Percentiles rank a stretch among this genome's conserved stretches.
phyloP scores from a whole-genome alignment of 164 flowering plant genomes.

The Litsea cubeba region DNA sequence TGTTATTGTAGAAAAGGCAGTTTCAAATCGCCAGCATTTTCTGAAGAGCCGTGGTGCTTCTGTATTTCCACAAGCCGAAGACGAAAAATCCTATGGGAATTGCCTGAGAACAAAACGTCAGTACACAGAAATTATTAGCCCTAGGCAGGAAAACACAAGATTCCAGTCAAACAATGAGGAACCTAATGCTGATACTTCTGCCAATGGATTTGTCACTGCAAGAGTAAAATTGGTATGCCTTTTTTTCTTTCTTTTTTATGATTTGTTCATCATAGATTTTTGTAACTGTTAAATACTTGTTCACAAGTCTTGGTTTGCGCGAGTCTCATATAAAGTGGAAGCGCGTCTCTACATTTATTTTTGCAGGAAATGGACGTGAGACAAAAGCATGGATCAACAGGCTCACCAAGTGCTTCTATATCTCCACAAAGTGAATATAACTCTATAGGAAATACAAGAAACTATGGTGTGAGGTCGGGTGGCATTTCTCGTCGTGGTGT shows the following conservation, averaged over 20 bases:
- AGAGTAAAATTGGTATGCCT: constrained; percentile 74
- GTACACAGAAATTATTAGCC: constrained; percentile 44
- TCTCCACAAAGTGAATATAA: constrained; percentile 64
- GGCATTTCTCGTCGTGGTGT: constrained; percentile 73
- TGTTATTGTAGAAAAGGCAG: constrained; percentile 29
- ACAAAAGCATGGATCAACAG: constrained; percentile 57
- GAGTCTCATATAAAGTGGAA: not conserved
- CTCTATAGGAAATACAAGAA: constrained; percentile 26
- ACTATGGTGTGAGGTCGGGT: constrained; percentile 57
- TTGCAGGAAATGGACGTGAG: constrained; percentile 81
- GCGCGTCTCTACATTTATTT: not conserved
- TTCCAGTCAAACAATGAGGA: constrained; percentile 57
- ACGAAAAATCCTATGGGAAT: constrained; percentile 38
- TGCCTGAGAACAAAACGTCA: constrained; percentile 45
- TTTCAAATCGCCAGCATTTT: constrained; percentile 20
- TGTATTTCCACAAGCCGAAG: constrained; percentile 32
- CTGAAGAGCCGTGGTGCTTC: constrained; percentile 22
- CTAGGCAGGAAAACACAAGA: constrained; percentile 29
- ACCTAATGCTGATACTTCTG: constrained; percentile 39
- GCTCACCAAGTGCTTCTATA: constrained; percentile 62
- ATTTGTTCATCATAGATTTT: not conserved
- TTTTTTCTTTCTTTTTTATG: not conserved
- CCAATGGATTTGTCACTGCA: constrained; percentile 84
- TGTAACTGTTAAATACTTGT: not conserved
- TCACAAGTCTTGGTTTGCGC: not conserved